phyloP scores from a whole-genome alignment of 2,329 filamentous ascomycete genomes.

The Phialemoniopsis sp. region DNA sequence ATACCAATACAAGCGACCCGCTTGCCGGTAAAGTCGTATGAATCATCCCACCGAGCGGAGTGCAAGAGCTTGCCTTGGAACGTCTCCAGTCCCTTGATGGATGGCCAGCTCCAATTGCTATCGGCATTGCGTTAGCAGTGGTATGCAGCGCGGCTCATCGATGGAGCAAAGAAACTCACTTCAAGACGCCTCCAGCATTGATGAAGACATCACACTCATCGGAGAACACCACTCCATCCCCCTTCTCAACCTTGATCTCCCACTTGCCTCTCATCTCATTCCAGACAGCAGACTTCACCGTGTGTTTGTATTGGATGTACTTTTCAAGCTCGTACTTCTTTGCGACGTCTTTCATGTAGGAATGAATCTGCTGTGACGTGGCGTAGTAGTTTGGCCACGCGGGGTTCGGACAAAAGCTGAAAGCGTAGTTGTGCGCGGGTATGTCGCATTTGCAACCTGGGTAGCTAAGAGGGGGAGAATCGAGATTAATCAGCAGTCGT shows the following conservation, averaged over 20 bases:
- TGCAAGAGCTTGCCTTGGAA: constrained; percentile 18
- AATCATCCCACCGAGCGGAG: constrained; percentile 15
- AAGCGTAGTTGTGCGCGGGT: constrained; percentile 66
- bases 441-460: constrained; percentile 66
- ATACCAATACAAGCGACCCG: constrained; percentile 17
- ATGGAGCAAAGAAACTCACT: too few relatives aligned
- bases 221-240: neutral
- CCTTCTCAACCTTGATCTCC: constrained; percentile 49
- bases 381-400: constrained; percentile 68
- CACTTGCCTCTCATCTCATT: constrained; percentile 46
- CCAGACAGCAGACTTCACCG: constrained; percentile 55
- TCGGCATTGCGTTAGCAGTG: too few relatives aligned
- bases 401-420: constrained; percentile 62
- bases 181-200: constrained; percentile 4
- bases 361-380: constrained; percentile 60
- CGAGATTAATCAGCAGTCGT: neutral
- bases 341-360: constrained; percentile 62
- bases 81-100: constrained; percentile 13
- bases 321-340: constrained; percentile 61
- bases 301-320: constrained; percentile 48
- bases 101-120: constrained; percentile 12
- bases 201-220: constrained; percentile 5
- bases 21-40: constrained; percentile 12
- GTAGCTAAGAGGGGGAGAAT: too few relatives aligned
- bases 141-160: too few relatives aligned